Base-by-base conservation (phyloP, 805 yeast species). In the Ogataea dorogensis region DNA sequence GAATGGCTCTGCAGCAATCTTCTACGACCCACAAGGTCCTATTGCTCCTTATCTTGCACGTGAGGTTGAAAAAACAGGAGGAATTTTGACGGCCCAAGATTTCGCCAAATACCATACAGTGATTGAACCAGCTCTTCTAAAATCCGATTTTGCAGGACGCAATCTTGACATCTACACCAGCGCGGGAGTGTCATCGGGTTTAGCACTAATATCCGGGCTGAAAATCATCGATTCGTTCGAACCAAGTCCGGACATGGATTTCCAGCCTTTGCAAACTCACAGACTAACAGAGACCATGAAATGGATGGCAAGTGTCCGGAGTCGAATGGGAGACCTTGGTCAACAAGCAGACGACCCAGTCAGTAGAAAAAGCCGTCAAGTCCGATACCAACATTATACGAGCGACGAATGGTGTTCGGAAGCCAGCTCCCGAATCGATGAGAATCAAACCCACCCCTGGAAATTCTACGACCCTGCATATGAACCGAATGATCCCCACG, bases 261-360 rank as follows among this genome's bases (percentile, higher is more conserved):
- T 71, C 51, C 54, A 56, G 17, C 67, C 70, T 7, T 40, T 72
- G 9, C 69, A 74, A 10, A 65, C 79, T 2, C 97, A 86, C 51
- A 68, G 85, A 37, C 54, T 87, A 6, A 65, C 87, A 8, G 98
- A 91, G 61, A 65, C 84, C 3, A 86, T 91, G 95, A 91, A 91
- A 60, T 91, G 96, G 96, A 73, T 87, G 75, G 86, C 89, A 0
- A 73, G 91, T 9, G 91, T 82, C 0, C 70, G 97, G 44, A 77
- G 89, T n/a, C 74, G 86, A 48, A 68, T 91, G 17, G 98, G 98
- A 0, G 96, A 87, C 51, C 49, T 65, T 12, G 58, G 59, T 1
- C 43, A 55, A 7, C 53, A 50, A 31, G 59, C 56, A 23, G 34
- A 39, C 2, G 49, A 56, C 37, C 28, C 42, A 17, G 54, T 54